phyloP scores from a whole-genome alignment of 306 rosid genomes.

The Carpinus viminea region DNA sequence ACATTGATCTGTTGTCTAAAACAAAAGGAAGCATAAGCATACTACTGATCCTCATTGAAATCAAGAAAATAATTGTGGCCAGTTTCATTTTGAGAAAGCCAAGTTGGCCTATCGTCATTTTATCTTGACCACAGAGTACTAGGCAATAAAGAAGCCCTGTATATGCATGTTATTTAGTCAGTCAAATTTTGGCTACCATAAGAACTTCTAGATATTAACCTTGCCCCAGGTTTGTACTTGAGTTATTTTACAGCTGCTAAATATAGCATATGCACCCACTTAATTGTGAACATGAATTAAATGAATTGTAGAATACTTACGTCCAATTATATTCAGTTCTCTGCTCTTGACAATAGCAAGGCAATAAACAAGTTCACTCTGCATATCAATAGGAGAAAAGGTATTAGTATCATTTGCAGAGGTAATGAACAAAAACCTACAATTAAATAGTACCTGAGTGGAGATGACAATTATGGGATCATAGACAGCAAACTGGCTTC shows the following conservation, averaged over 20 bases:
- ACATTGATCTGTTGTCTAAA: slow-evolving; percentile 6
- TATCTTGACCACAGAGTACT: neutral
- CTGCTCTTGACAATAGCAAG: slow-evolving; percentile 81
- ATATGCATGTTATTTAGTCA: neutral
- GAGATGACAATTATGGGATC: slow-evolving; percentile 85
- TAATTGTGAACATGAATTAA: slow-evolving; percentile 14
- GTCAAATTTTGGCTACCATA: neutral
- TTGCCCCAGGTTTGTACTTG: slow-evolving; percentile 9
- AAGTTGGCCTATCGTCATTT: neutral
- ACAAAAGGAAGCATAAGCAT: neutral
- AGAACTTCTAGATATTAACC: neutral
- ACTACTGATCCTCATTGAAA: neutral
- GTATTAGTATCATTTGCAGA: slow-evolving; percentile 22
- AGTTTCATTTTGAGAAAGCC: neutral
- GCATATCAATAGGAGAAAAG: slow-evolving; percentile 37
- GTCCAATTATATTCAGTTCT: slow-evolving; percentile 78
- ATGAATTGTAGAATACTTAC: slow-evolving; percentile 55
- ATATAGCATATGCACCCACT: slow-evolving; percentile 2
- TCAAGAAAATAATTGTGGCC: neutral
- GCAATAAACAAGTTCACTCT: slow-evolving; percentile 81
- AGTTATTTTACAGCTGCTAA: slow-evolving; percentile 15
- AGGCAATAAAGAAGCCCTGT: slow-evolving; percentile 1
- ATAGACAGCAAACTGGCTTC: slow-evolving; percentile 65
- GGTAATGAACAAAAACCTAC: neutral
- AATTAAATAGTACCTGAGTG: slow-evolving; percentile 49